Conservation (phyloP, 352 stramenopile species). For the Phytophthora uliginosa region DNA sequence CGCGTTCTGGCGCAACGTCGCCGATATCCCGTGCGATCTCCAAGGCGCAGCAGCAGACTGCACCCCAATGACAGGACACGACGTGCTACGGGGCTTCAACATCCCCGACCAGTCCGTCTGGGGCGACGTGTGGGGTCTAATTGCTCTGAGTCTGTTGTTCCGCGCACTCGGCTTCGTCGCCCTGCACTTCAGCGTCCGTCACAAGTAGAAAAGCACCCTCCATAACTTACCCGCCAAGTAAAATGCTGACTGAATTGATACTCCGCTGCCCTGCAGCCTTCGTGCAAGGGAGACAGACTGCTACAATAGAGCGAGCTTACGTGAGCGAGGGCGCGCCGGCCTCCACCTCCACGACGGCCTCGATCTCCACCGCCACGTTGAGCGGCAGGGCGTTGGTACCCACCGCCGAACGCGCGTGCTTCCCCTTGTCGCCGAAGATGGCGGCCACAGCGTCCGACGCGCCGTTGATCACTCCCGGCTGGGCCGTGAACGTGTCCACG, state of each 20-base stretch:
- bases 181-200: slow-evolving; percentile 33
- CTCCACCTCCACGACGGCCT: slow-evolving; percentile 96
- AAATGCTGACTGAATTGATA: slow-evolving; percentile 18
- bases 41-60: slow-evolving; percentile 32
- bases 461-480: slow-evolving; percentile 96
- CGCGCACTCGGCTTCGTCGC: slow-evolving; percentile 44
- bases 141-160: slow-evolving; percentile 51
- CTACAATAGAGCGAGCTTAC: slow-evolving; percentile 4
- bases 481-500: slow-evolving; percentile 89
- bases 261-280: slow-evolving; percentile 16
- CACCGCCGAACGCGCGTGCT: slow-evolving; percentile 94
- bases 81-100: slow-evolving; percentile 54
- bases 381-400: slow-evolving; percentile 96
- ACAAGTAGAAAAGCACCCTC: slow-evolving; percentile 24
- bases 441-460: slow-evolving; percentile 92
- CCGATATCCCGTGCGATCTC: slow-evolving; percentile 34
- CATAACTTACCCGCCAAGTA: slow-evolving; percentile 20
- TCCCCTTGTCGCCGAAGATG: slow-evolving; percentile 89
- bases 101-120: slow-evolving; percentile 42
- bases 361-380: slow-evolving; percentile 97
- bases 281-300: slow-evolving; percentile 7
- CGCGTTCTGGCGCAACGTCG: slow-evolving; percentile 46
- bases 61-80: slow-evolving; percentile 37
- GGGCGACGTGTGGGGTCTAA: slow-evolving; percentile 42
- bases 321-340: slow-evolving; percentile 36